Conservation (phyloP, 2,329 filamentous ascomycete genomes). For the Fusarium sp. region DNA sequence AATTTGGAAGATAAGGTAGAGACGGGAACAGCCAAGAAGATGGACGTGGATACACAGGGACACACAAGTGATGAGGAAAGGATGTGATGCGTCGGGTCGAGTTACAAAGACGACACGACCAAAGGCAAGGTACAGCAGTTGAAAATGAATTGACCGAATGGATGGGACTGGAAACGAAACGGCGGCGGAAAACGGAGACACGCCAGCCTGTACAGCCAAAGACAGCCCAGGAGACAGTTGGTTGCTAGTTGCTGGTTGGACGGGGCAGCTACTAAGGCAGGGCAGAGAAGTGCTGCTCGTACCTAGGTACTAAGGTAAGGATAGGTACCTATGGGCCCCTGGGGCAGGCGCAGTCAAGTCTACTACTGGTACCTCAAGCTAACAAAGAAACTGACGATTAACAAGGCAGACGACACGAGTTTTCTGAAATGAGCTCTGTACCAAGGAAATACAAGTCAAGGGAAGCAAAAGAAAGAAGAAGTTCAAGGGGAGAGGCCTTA, state of each 20-base stretch:
- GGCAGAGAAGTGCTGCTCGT: slow-evolving; percentile 1
- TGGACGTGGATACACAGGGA: slow-evolving; percentile 1
- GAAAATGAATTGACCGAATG: slow-evolving; percentile 15
- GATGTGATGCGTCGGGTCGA: slow-evolving; percentile 5
- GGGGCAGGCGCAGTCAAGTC: slow-evolving; percentile 8
- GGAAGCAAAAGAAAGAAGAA: background rate
- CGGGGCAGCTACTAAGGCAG: background rate
- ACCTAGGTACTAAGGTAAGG: background rate
- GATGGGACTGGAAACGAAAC: slow-evolving; percentile 12
- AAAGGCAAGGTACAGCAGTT: background rate
- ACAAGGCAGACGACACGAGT: background rate
- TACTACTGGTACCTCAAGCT: background rate
- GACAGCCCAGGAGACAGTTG: slow-evolving; percentile 12
- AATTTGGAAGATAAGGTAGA: slow-evolving; percentile 11
- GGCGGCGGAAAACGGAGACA: slow-evolving; percentile 31
- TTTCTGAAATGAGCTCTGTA: background rate
- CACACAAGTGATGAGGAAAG: slow-evolving; percentile 20
- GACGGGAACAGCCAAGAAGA: slow-evolving; percentile 24
- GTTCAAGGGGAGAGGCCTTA: background rate
- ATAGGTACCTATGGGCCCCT: background rate
- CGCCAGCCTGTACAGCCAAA: slow-evolving; percentile 1
- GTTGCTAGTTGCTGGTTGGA: slow-evolving; percentile 13
- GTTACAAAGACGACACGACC: slow-evolving; percentile 25
- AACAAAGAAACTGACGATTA: background rate
- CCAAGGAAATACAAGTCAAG: background rate